phyloP scores from a whole-genome alignment of 306 rosid genomes.

The Heteromeles arbutifolia region DNA sequence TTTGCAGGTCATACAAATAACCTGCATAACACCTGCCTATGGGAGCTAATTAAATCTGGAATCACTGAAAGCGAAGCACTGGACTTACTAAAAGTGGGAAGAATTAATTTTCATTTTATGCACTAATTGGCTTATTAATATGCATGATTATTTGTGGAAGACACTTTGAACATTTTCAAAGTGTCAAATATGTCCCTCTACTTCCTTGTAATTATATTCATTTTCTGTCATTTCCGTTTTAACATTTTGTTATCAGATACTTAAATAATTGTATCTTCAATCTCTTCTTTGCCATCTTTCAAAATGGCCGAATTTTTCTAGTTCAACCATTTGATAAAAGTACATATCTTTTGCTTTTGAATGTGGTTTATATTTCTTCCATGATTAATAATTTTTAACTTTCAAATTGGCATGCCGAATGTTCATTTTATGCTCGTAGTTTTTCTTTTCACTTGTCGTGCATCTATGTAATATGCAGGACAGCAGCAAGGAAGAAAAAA shows the following conservation, averaged over 20 bases:
- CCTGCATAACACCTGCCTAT: slow-evolving; percentile 52
- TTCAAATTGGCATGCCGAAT: background rate
- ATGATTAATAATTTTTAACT: background rate
- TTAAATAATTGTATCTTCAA: background rate
- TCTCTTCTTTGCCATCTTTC: background rate
- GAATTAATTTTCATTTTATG: background rate
- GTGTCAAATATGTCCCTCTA: background rate
- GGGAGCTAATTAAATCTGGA: slow-evolving; percentile 61
- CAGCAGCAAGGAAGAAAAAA: slow-evolving; percentile 45
- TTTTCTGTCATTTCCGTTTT: background rate
- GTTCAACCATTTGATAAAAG: background rate
- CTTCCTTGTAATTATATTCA: background rate
- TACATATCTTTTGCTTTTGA: no score
- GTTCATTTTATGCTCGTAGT: background rate
- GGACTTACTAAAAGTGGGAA: slow-evolving; percentile 33
- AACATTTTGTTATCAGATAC: background rate
- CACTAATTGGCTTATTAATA: background rate
- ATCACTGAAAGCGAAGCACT: slow-evolving; percentile 48
- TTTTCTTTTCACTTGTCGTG: background rate
- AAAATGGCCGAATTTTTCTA: background rate
- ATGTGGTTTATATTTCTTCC: background rate
- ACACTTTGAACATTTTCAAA: background rate
- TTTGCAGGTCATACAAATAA: slow-evolving; percentile 50
- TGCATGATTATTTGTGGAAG: background rate
- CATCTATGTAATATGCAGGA: slow-evolving; percentile 26